These are phyloP conservation scores for Tephrocybe sp. DNA, from an alignment of 768 basidiomycete genomes.

Conservation along the genomic window DNA sequence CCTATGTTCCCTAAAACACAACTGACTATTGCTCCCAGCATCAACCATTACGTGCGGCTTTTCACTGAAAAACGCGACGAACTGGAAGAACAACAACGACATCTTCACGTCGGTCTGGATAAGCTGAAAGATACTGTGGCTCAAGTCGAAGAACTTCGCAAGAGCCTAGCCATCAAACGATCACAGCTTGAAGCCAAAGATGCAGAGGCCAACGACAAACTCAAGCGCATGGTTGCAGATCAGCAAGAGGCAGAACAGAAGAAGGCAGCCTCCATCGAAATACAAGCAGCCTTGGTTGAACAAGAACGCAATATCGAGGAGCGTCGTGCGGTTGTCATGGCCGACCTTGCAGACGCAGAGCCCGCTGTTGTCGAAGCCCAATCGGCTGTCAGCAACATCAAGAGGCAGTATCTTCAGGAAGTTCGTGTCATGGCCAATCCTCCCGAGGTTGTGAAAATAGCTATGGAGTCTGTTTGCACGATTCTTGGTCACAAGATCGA, in stretches of 20 bases:
- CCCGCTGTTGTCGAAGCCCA: conserved; percentile 96
- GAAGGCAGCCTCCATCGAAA: conserved; percentile 93
- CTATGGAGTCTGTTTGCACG: conserved; percentile 98
- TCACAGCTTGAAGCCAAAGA: conserved; percentile 92
- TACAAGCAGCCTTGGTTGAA: conserved; percentile 89
- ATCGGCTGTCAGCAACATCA: conserved; percentile 95
- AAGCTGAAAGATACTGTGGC: conserved; percentile 94
- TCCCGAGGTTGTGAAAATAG: conserved; percentile 94
- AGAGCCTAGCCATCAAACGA: conserved; percentile 92
- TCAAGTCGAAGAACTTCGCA: conserved; percentile 94
- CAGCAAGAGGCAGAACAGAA: conserved; percentile 99
- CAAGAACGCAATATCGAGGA: conserved; percentile 90
- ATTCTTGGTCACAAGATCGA: conserved; percentile 96
- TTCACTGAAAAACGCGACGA: conserved; percentile 97
- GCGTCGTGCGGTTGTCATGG: conserved; percentile 85
- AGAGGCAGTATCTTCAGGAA: conserved; percentile 92
- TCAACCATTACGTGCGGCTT: conserved; percentile 94
- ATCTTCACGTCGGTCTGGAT: conserved; percentile 96
- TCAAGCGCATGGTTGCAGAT: conserved; percentile 96
- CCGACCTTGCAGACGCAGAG: conserved; percentile 95
- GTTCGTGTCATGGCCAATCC: conserved; percentile 98
- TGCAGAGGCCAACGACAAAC: conserved; percentile 93
- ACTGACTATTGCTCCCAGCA: conserved; percentile 44
- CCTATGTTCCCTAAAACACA: conserved; percentile 2
- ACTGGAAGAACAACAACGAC: conserved; percentile 96